These are phyloP conservation scores for Mycena galopus DNA, from an alignment of 768 basidiomycete species.

Conservation along the genomic window DNA sequence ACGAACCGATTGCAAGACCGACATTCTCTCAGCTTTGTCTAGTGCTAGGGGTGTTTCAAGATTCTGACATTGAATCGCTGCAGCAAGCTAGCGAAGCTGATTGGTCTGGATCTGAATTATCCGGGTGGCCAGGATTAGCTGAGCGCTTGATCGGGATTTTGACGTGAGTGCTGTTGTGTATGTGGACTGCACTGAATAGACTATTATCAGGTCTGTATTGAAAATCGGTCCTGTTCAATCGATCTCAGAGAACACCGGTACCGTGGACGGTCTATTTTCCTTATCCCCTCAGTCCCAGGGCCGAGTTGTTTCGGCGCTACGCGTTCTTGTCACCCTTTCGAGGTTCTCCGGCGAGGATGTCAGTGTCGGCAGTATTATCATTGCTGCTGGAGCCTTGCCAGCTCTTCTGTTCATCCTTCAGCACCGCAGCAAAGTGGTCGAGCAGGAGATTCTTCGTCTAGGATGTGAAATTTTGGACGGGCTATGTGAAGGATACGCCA, in stretches of 20 bases:
- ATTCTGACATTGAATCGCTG: slow-evolving; percentile 10
- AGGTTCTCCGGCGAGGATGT: slow-evolving; percentile 9
- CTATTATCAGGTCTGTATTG: background rate
- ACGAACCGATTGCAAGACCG: slow-evolving; percentile 12
- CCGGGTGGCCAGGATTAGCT: slow-evolving; percentile 2
- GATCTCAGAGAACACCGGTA: background rate
- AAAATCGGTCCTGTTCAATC: slow-evolving; percentile 16
- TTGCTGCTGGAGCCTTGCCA: background rate
- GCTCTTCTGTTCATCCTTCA: slow-evolving; percentile 5
- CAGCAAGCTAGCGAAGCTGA: slow-evolving; percentile 8
- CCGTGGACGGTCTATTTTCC: background rate
- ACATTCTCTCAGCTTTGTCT: slow-evolving; percentile 13
- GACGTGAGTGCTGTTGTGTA: background rate
- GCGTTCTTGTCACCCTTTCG: slow-evolving; percentile 7
- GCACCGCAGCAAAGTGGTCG: background rate
- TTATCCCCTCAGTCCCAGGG: slow-evolving; percentile 1
- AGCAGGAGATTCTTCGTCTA: slow-evolving; percentile 1
- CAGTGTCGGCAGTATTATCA: background rate
- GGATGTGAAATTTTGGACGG: slow-evolving; percentile 15
- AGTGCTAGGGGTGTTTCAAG: slow-evolving; percentile 6
- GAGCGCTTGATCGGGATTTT: slow-evolving; percentile 11
- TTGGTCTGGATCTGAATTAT: slow-evolving; percentile 14
- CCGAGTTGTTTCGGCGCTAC: slow-evolving; percentile 4
- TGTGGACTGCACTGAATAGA: too few relatives aligned
- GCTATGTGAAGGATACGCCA: background rate